These are phyloP conservation scores for Colletotrichum cuscutae DNA, from an alignment of 2,329 filamentous ascomycete species.

Conservation along the genomic window DNA sequence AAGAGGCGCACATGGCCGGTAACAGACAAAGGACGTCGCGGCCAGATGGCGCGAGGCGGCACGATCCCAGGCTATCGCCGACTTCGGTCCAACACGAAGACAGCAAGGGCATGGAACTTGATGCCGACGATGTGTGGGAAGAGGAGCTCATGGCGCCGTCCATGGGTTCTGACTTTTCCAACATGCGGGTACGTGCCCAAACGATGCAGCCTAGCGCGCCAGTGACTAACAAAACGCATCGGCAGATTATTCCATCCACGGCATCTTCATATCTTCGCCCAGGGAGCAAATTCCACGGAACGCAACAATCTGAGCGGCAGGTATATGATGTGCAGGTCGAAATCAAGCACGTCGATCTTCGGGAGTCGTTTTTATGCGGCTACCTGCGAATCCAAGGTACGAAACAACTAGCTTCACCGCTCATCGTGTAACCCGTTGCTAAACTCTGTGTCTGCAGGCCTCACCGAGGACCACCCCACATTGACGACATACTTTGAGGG, in stretches of 20 bases:
- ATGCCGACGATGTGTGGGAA: slow-evolving; percentile 30
- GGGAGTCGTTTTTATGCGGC: slow-evolving; percentile 92
- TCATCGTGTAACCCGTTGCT: slow-evolving; percentile 17
- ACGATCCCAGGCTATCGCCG: neutral
- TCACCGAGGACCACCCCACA: slow-evolving; percentile 97
- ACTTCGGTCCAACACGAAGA: slow-evolving; percentile 12
- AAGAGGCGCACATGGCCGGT: slow-evolving; percentile 39
- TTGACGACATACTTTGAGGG: slow-evolving; percentile 98
- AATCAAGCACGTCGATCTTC: slow-evolving; percentile 95
- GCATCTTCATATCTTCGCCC: slow-evolving; percentile 88
- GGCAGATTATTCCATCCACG: slow-evolving; percentile 78
- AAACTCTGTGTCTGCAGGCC: slow-evolving; percentile 62
- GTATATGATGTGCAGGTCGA: slow-evolving; percentile 96
- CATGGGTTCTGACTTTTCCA: slow-evolving; percentile 51
- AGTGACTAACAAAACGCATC: neutral
- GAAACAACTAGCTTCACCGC: slow-evolving; percentile 37
- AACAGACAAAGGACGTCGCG: slow-evolving; percentile 11
- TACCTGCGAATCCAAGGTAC: slow-evolving; percentile 95
- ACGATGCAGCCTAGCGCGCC: neutral
- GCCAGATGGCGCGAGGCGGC: slow-evolving; percentile 8
- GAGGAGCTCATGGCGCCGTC: slow-evolving; percentile 47
- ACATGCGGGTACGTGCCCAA: slow-evolving; percentile 45
- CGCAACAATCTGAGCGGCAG: slow-evolving; percentile 92
- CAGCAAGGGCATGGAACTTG: slow-evolving; percentile 41
- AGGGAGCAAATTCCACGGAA: slow-evolving; percentile 89